These are phyloP conservation scores for Tolypocladium sp. DNA, from an alignment of 2,329 filamentous ascomycete genomes.

Conservation along the genomic window DNA sequence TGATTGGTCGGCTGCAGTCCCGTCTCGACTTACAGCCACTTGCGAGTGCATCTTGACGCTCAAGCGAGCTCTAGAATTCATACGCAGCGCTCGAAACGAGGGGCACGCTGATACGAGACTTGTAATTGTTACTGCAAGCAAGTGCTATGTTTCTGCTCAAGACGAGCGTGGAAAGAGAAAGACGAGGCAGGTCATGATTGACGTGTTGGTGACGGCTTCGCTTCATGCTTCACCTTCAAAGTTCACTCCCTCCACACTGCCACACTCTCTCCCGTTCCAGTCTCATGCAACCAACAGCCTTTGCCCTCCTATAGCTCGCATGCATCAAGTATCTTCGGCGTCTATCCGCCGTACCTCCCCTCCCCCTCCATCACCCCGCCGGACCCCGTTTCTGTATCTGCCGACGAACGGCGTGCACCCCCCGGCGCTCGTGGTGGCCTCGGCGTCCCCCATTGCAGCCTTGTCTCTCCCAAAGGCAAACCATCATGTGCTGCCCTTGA, in stretches of 20 bases:
- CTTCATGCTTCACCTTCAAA: not conserved
- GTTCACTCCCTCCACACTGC: not conserved
- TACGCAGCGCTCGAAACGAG: not conserved
- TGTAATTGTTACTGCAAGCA: not conserved
- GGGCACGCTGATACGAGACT: not conserved
- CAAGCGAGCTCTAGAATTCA: not conserved
- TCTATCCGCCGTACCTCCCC: not conserved
- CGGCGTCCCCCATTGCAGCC: slow-evolving; percentile 14
- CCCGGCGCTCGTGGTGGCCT: slow-evolving; percentile 19
- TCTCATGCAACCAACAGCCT: not conserved
- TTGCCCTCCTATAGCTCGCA: not conserved
- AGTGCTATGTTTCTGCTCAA: not conserved
- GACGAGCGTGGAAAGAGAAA: not conserved
- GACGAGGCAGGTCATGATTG: not conserved
- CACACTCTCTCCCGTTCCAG: not conserved
- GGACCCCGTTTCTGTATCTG: slow-evolving; percentile 5
- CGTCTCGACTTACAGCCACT: not conserved
- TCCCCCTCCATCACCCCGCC: not conserved
- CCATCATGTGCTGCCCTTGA: slow-evolving; percentile 8
- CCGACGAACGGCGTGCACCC: slow-evolving; percentile 19
- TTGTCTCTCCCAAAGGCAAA: slow-evolving; percentile 2
- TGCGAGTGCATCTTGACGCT: not conserved
- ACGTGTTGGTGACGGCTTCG: not conserved
- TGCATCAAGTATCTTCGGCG: not conserved
- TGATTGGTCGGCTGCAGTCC: slow-evolving; percentile 4